Base-by-base conservation (phyloP, 2,329 filamentous ascomycete genomes). In the Claviceps sp. region DNA sequence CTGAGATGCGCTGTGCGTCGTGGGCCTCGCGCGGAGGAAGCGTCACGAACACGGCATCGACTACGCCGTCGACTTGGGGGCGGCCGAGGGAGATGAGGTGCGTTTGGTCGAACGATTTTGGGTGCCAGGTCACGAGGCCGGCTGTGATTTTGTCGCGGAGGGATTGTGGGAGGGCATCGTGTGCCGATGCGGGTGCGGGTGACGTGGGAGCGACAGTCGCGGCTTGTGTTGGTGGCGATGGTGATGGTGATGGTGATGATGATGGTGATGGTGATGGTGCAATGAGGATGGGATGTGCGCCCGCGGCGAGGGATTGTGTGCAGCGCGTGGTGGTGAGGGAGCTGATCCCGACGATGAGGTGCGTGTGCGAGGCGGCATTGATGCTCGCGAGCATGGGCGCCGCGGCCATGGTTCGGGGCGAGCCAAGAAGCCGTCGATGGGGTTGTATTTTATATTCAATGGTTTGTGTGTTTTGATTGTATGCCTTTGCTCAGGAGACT, bases 21-120 rank as follows among this genome's bases (percentile, higher is more conserved):
- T 71, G 60, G 30, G 4, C 6, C n/a, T 65, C 59, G 53, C 75
- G 68, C 82, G 73, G 66, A 63, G 60, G 58, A 70, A 65, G 1
- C 6, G 89, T 95, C 40, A 97, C 82, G 67, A 97, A 97, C 41
- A 98, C 93, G 52, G 87, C 86, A 66, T 98, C 93, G 16, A 95
- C 91, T 4, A 94, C 80, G 51, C 71, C 63, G 56, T 79, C 82
- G 9, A 95, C 83, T 53, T 94, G 88, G 42, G 81, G 76, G 49
- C 93, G 78, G n/a, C 93, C 93, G 2, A 95, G 71, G 1, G 74
- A 81, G 42, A 81, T 82, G 50, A 96, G 67, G 63, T 96, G 85
- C 0, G 71, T 69, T 40, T 91, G 84, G 49, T 78, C 66, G 59
- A 96, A 95, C 0, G 71, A 63, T 54, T 80, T 78, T 58, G 76